These are phyloP conservation scores for Microbotryum lychnidis-dioicae DNA, from an alignment of 1,284 basidiomycete species.

Conservation along the genomic window DNA sequence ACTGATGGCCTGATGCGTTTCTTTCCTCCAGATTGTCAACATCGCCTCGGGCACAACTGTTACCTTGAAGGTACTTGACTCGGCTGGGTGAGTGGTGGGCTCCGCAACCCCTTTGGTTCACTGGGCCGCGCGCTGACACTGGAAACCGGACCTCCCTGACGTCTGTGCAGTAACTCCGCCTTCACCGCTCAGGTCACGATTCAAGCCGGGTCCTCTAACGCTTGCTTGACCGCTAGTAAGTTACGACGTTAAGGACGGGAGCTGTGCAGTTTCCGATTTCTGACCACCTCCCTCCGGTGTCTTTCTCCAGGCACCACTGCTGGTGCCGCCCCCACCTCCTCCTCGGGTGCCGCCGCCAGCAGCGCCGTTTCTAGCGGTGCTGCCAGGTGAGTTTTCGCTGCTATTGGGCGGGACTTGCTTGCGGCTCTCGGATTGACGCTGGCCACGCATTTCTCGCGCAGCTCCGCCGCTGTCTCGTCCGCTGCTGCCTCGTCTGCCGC, in stretches of 20 bases:
- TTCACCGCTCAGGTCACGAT: neutral
- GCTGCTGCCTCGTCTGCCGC: neutral
- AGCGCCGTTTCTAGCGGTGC: neutral
- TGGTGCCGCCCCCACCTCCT: neutral
- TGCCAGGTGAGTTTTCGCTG: neutral
- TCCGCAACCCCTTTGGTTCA: neutral
- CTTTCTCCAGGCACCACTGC: neutral
- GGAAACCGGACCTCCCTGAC: neutral
- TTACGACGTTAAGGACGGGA: too few species aligned
- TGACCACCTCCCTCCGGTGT: too few species aligned
- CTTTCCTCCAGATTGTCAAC: neutral
- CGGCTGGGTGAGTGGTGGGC: neutral
- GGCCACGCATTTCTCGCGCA: too few species aligned
- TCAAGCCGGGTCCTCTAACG: neutral
- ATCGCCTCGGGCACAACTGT: neutral
- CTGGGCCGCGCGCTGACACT: neutral
- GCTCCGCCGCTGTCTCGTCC: neutral
- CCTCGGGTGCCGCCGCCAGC: neutral
- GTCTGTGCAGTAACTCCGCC: neutral
- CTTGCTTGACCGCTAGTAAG: neutral
- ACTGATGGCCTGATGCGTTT: neutral
- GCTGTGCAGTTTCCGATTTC: too few species aligned
- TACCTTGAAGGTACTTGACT: neutral
- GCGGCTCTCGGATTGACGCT: too few species aligned
- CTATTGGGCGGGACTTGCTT: too few species aligned